Conservation (phyloP, 108 stramenopile genomes). For the Stephanodiscus minutulus region DNA sequence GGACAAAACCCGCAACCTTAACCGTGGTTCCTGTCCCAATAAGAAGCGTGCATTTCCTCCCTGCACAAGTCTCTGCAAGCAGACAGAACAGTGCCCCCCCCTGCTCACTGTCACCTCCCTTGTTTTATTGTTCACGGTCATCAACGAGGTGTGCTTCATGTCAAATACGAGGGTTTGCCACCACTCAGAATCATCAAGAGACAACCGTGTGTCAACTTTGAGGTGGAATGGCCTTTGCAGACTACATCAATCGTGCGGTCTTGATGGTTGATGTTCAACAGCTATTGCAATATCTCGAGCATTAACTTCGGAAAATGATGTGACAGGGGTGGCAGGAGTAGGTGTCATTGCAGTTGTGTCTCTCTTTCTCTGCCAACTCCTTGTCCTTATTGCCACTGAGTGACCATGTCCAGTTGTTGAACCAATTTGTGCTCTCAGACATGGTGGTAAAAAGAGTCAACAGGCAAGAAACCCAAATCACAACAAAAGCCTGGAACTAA, state of each 20-base stretch:
- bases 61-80: constrained; percentile 13
- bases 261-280: constrained; percentile 2
- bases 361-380: background rate
- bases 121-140: constrained; percentile 5
- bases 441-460: too few species aligned
- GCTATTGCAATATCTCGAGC: constrained; percentile 3
- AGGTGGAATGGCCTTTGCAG: constrained; percentile 31
- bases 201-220: constrained; percentile 16
- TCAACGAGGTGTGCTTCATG: constrained; percentile 19
- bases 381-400: constrained; percentile 24
- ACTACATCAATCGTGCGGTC: constrained; percentile 20
- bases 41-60: constrained; percentile 9
- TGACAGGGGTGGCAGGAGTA: too few species aligned
- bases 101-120: constrained; percentile 24
- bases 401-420: constrained; percentile 22
- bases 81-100: constrained; percentile 21
- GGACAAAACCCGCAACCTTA: constrained; percentile 10
- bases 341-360: background rate
- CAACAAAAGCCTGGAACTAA: too few species aligned
- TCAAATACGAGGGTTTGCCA: constrained; percentile 11
- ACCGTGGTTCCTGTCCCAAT: constrained; percentile 27
- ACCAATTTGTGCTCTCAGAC: background rate
- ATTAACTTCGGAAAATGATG: constrained; percentile 24
- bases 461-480: too few species aligned
- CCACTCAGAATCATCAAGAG: background rate